phyloP scores from a whole-genome alignment of 2,329 filamentous ascomycete genomes.

The Volutella citrinella region DNA sequence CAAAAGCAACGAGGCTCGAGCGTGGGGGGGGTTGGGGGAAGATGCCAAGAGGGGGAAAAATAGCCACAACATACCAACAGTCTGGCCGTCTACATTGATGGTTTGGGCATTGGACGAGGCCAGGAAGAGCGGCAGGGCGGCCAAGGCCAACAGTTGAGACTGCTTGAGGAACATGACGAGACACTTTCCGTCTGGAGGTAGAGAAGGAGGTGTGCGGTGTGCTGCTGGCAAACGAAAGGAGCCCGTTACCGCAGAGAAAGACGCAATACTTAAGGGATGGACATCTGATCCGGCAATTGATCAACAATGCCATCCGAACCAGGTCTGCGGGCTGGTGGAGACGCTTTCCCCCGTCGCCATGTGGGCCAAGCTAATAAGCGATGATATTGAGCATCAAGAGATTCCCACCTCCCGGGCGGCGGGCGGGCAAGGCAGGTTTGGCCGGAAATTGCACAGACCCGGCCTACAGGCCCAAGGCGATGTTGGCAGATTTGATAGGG shows the following conservation, averaged over 20 bases:
- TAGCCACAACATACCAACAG: constrained; percentile 13
- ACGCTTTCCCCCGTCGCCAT: background rate
- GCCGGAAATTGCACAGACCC: too few relatives aligned
- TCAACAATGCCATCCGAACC: too few relatives aligned
- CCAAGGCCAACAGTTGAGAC: constrained; percentile 7
- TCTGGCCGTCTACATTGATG: constrained; percentile 16
- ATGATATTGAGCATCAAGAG: too few relatives aligned
- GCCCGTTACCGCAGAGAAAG: background rate
- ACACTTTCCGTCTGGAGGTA: constrained; percentile 1
- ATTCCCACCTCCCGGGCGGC: too few relatives aligned
- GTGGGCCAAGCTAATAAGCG: constrained; percentile 6
- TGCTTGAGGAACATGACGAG: constrained; percentile 8
- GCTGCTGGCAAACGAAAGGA: constrained; percentile 3
- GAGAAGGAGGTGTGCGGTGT: too few relatives aligned
- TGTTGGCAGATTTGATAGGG: too few relatives aligned
- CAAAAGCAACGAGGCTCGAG: constrained; percentile 3
- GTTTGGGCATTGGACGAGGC: constrained; percentile 18
- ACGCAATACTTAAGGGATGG: constrained; percentile 3
- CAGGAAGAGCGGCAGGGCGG: constrained; percentile 6
- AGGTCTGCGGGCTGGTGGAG: background rate
- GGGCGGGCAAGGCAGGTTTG: too few relatives aligned
- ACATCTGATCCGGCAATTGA: background rate
- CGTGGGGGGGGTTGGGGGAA: background rate
- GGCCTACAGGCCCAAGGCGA: too few relatives aligned
- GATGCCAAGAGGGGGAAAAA: background rate